Conservation (phyloP, 2,329 filamentous ascomycete genomes). For the Neophaeococcomyces mojaviensis region DNA sequence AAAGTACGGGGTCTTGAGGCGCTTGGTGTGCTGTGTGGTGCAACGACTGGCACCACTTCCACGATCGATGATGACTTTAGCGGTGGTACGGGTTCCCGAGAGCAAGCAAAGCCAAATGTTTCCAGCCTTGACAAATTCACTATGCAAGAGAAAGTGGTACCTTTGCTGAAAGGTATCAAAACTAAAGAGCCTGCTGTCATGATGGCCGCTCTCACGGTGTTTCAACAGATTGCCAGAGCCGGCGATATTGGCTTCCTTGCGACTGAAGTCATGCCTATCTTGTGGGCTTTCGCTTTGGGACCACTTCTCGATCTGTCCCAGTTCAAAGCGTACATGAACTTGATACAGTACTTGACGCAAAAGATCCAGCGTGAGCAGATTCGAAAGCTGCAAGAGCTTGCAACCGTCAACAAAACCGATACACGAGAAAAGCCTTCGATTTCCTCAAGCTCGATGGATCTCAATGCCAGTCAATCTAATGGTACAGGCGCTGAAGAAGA, state of each 20-base stretch:
- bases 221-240: slow-evolving; percentile 71
- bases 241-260: slow-evolving; percentile 89
- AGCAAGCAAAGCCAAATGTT: slow-evolving; percentile 49
- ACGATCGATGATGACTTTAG: slow-evolving; percentile 63
- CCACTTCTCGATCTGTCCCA: slow-evolving; percentile 80
- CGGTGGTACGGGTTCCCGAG: slow-evolving; percentile 46
- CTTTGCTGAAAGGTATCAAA: slow-evolving; percentile 84
- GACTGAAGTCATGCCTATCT: slow-evolving; percentile 76
- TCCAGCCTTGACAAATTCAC: slow-evolving; percentile 94
- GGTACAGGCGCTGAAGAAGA: slow-evolving; percentile 58
- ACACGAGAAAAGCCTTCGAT: slow-evolving; percentile 32
- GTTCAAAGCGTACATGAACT: slow-evolving; percentile 81
- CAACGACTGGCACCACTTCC: slow-evolving; percentile 41
- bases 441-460: slow-evolving; percentile 27
- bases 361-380: slow-evolving; percentile 84
- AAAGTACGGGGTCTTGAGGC: slow-evolving; percentile 89
- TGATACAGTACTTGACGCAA: slow-evolving; percentile 72
- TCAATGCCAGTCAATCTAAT: slow-evolving; percentile 38
- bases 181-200: slow-evolving; percentile 97
- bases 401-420: slow-evolving; percentile 44
- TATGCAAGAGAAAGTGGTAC: slow-evolving; percentile 94
- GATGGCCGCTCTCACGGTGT: slow-evolving; percentile 81
- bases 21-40: slow-evolving; percentile 82
- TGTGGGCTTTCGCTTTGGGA: slow-evolving; percentile 88
- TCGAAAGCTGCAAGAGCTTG: slow-evolving; percentile 78